These are phyloP conservation scores for Lachnellula subtilissima DNA, from an alignment of 2,329 filamentous ascomycete species.

Conservation along the genomic window DNA sequence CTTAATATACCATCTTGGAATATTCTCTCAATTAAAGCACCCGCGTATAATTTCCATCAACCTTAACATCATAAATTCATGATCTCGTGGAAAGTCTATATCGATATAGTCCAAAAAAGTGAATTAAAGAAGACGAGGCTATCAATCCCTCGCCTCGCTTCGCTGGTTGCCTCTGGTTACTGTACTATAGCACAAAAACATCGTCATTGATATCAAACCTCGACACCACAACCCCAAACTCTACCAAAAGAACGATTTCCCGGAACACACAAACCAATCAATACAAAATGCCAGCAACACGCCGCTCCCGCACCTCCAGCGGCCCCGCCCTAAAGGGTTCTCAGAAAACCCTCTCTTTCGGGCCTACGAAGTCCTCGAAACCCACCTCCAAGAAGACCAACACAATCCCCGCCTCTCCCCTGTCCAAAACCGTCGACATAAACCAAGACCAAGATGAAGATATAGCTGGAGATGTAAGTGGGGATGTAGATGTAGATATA, in stretches of 20 bases:
- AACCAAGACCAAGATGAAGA: not conserved
- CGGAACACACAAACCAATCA: not conserved
- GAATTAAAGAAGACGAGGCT: too few species aligned
- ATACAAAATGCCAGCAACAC: constrained; percentile 37
- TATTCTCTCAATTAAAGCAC: too few species aligned
- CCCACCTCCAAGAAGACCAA: constrained; percentile 32
- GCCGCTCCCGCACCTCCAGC: constrained; percentile 34
- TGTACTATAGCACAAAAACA: not conserved
- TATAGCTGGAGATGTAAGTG: constrained; percentile 5
- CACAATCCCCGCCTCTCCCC: constrained; percentile 3
- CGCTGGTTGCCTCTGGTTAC: not conserved
- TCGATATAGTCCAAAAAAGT: too few species aligned
- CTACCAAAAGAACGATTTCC: not conserved
- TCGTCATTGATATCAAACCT: not conserved
- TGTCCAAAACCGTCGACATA: not conserved
- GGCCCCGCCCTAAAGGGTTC: constrained; percentile 37
- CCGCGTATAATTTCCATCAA: too few species aligned
- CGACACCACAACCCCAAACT: not conserved
- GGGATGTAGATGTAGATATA: constrained; percentile 2
- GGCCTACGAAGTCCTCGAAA: constrained; percentile 55
- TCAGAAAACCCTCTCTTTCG: constrained; percentile 60
- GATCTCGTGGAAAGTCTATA: too few species aligned
- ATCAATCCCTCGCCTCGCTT: not conserved
- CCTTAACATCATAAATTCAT: too few species aligned
- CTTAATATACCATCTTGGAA: too few species aligned